phyloP scores from a whole-genome alignment of 768 basidiomycete species.

The Podaxis rugospora region DNA sequence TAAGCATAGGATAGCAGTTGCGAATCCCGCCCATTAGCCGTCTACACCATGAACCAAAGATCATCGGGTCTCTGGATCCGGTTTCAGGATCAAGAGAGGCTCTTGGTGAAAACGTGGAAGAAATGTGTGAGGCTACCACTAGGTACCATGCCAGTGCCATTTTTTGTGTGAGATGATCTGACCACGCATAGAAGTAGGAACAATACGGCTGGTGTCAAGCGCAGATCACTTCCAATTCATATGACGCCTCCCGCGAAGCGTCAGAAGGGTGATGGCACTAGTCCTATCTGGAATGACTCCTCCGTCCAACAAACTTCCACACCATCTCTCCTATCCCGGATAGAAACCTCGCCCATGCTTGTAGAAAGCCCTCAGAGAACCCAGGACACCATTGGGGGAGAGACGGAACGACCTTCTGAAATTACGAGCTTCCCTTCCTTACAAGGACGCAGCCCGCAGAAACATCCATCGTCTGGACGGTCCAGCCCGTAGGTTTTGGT shows the following conservation, averaged over 20 bases:
- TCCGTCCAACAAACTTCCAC: not conserved
- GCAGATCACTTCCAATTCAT: not conserved
- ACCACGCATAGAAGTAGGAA: slow-evolving; percentile 1
- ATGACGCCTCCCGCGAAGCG: slow-evolving; percentile 10
- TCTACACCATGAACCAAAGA: too few relatives aligned
- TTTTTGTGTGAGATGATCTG: slow-evolving; percentile 6
- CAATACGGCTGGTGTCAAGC: slow-evolving; percentile 1
- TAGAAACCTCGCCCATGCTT: not conserved
- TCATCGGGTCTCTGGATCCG: not conserved
- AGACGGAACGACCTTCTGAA: slow-evolving; percentile 5
- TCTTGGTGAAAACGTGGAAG: slow-evolving; percentile 2
- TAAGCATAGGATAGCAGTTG: not conserved
- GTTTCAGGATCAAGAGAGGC: not conserved
- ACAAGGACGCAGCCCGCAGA: slow-evolving; percentile 1
- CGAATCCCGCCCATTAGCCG: not conserved
- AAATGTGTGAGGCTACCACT: not conserved
- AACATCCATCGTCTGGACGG: not conserved
- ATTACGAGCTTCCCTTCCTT: slow-evolving; percentile 4
- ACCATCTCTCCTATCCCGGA: not conserved
- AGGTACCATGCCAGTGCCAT: not conserved
- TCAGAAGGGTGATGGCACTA: not conserved
- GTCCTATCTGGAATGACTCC: not conserved
- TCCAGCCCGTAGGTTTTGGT: slow-evolving; percentile 7
- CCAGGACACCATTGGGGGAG: not conserved
- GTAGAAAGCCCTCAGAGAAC: too few relatives aligned